Evolutionary conservation across 495 filamentous ascomycete species (phyloP).

Genomic region (Astrothelium macrocarpum): DNA sequence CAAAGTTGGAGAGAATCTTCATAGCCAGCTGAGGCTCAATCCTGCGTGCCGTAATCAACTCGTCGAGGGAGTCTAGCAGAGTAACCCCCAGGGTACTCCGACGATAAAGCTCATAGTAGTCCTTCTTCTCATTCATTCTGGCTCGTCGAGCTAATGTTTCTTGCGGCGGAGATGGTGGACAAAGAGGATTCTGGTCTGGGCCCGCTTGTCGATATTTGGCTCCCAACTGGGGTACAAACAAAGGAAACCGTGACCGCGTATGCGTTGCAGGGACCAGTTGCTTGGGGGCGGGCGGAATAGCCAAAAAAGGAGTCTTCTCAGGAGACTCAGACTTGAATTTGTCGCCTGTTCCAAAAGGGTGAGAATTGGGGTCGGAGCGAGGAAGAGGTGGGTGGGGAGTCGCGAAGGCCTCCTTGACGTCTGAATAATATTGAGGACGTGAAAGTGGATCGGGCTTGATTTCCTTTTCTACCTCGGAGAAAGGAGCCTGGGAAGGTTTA

Average conservation of each 20-base stretch:
- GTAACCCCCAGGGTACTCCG: constrained; percentile 88
- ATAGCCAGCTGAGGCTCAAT: constrained; percentile 98
- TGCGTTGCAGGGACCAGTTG: background rate
- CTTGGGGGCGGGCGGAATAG: background rate
- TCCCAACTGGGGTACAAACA: too few relatives aligned
- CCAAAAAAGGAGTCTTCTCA: background rate
- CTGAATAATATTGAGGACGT: too few relatives aligned
- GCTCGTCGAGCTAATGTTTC: background rate
- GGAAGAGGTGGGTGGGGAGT: too few relatives aligned
- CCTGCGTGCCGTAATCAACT: constrained; percentile 79
- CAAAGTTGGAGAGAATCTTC: constrained; percentile 92
- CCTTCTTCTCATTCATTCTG: constrained; percentile 27
- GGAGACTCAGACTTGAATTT: background rate
- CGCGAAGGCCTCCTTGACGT: too few relatives aligned
- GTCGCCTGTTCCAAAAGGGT: background rate
- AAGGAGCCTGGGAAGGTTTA: too few relatives aligned
- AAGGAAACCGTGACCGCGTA: background rate
- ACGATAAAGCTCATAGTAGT: constrained; percentile 92
- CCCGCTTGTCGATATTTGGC: too few relatives aligned
- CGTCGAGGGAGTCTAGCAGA: constrained; percentile 92
- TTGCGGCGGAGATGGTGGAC: constrained; percentile 11
- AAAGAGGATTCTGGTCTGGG: background rate
- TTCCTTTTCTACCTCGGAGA: too few relatives aligned
- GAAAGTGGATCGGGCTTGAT: background rate
- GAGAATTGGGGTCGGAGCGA: background rate